Evolutionary conservation across 345 rosid species (phyloP).

Genomic region (Hibiscus syriacus): DNA sequence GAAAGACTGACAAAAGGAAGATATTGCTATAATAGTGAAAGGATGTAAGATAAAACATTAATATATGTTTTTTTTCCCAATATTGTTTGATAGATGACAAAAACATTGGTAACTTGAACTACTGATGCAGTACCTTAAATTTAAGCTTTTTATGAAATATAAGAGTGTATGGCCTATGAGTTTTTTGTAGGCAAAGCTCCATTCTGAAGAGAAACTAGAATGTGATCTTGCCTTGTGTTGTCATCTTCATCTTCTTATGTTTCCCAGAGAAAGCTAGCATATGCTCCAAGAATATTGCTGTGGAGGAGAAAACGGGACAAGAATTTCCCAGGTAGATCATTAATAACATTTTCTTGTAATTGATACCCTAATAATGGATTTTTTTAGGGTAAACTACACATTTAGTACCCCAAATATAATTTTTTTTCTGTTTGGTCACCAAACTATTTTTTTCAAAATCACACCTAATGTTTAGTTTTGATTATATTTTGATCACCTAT

Average conservation of each 20-base stretch:
- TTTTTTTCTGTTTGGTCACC: too few species aligned
- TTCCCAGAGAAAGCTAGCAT: constrained; percentile 75
- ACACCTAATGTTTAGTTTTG: too few species aligned
- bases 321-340: neutral
- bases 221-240: neutral
- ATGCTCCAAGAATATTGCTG: constrained; percentile 68
- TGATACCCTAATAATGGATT: too few species aligned
- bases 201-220: neutral
- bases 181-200: neutral
- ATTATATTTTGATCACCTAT: too few species aligned
- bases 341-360: neutral
- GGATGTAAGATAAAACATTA: neutral
- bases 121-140: neutral
- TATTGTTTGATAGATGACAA: neutral
- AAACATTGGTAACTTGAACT: neutral
- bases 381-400: too few species aligned
- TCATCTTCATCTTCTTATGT: constrained; percentile 29
- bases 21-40: neutral
- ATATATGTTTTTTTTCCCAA: neutral
- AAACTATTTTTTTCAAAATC: too few species aligned
- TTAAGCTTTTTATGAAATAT: neutral
- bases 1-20: neutral
- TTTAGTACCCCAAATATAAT: too few species aligned
- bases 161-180: neutral
- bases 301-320: constrained; percentile 8